Percentiles rank a stretch among this genome's conserved stretches.
Conservation (phyloP, 1,139 yeast genomes). For the Candida sanyaensis region DNA sequence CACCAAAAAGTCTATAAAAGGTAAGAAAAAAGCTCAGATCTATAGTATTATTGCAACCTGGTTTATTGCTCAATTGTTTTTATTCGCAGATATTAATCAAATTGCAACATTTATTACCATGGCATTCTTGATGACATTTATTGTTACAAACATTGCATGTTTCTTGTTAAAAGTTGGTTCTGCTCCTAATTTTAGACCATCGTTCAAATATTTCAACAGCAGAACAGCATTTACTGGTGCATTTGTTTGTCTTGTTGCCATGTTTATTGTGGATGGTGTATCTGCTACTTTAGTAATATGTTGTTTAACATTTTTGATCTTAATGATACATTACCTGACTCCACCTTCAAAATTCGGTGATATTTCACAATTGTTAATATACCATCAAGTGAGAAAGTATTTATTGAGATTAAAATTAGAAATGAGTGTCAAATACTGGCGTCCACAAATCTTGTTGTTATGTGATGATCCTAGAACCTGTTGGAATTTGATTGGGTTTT, state of each 20-base stretch:
- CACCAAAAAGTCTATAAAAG: conserved; percentile 35
- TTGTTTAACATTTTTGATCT: conserved; percentile 63
- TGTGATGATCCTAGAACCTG: conserved; percentile 90
- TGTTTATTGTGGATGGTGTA: conserved; percentile 92
- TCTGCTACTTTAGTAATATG: conserved; percentile 79
- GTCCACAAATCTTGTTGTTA: conserved; percentile 86
- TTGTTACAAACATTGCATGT: conserved; percentile 91
- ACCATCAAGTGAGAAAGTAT: conserved; percentile 94
- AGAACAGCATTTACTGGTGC: conserved; percentile 82
- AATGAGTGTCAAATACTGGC: conserved; percentile 91
- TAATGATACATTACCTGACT: conserved; percentile 82
- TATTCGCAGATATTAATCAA: conserved; percentile 87
- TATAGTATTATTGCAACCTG: conserved; percentile 66
- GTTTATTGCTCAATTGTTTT: conserved; percentile 76
- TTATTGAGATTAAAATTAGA: conserved; percentile 79
- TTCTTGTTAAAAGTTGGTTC: conserved; percentile 83
- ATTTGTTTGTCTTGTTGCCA: conserved; percentile 68
- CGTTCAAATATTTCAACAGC: conserved; percentile 82
- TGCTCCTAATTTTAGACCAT: conserved; percentile 96
- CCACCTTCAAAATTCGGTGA: conserved; percentile 99
- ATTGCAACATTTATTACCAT: conserved; percentile 94
- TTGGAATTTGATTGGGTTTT: conserved; percentile 91
- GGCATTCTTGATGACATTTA: conserved; percentile 95
- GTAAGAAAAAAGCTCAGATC: conserved; percentile 55
- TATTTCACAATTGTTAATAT: conserved; percentile 89